phyloP scores from a whole-genome alignment of 106 monocot genomes.

The Dendrobium chrysotoxum region DNA sequence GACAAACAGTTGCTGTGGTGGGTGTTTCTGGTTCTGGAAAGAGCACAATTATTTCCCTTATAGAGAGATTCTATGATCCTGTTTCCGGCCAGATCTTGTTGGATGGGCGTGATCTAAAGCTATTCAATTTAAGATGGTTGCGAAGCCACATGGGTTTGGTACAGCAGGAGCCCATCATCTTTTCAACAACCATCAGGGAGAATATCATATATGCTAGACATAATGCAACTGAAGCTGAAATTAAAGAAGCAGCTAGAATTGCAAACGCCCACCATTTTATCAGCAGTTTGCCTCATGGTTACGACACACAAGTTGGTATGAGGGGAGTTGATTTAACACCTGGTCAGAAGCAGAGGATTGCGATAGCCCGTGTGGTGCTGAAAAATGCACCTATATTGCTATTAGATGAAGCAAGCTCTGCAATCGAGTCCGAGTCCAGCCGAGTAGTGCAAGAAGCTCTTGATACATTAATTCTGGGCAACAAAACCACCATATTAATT shows the following conservation, averaged over 20 bases:
- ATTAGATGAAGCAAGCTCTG: conserved; percentile 92
- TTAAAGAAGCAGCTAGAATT: conserved; percentile 97
- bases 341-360: conserved; percentile 96
- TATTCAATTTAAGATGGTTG: conserved; percentile 88
- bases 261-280: conserved; percentile 99
- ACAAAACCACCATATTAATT: conserved; percentile 91
- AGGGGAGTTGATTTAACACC: conserved; percentile 91
- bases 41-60: conserved; percentile 92
- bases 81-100: conserved; percentile 71
- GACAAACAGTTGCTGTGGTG: conserved; percentile 91
- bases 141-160: conserved; percentile 93
- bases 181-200: conserved; percentile 94
- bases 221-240: conserved; percentile 89
- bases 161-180: conserved; percentile 94
- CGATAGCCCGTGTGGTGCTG: conserved; percentile 86
- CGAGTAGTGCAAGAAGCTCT: conserved; percentile 96
- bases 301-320: conserved; percentile 95
- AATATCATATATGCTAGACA: conserved; percentile 98
- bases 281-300: conserved; percentile 95
- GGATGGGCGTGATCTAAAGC: conserved; percentile 85
- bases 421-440: conserved; percentile 93
- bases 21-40: conserved; percentile 98
- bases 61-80: conserved; percentile 97
- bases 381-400: conserved; percentile 98
- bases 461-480: conserved; percentile 90